These are phyloP conservation scores for Dillenia turbinata DNA, from an alignment of 164 flowering plant species.

Conservation along the genomic window DNA sequence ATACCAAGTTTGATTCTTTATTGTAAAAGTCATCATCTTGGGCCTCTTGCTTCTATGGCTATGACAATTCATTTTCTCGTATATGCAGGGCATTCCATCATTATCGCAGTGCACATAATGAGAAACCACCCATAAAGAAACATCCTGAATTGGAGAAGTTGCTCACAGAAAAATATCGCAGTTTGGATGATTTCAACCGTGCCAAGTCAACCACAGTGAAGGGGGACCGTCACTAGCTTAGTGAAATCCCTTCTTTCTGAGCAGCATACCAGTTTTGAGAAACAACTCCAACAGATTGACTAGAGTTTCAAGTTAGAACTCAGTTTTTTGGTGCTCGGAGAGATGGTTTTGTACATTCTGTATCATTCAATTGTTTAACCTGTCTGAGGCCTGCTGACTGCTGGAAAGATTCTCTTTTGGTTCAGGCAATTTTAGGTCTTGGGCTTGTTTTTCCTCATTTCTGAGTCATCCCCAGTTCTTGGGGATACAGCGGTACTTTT, in stretches of 20 bases:
- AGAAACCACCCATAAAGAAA: slow-evolving; percentile 47
- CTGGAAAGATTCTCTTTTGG: too few relatives aligned
- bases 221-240: slow-evolving; percentile 19
- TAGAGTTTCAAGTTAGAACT: too few relatives aligned
- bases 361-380: too few relatives aligned
- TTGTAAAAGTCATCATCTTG: not conserved
- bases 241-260: not conserved
- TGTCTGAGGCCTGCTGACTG: too few relatives aligned
- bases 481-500: too few relatives aligned
- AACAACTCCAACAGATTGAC: not conserved
- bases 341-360: too few relatives aligned
- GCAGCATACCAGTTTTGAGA: slow-evolving; percentile 1
- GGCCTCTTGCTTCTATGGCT: not conserved
- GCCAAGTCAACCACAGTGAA: slow-evolving; percentile 42
- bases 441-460: too few relatives aligned
- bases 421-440: too few relatives aligned
- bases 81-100: slow-evolving; percentile 90
- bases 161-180: slow-evolving; percentile 69
- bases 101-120: slow-evolving; percentile 41
- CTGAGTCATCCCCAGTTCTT: too few relatives aligned
- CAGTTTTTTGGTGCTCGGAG: too few relatives aligned
- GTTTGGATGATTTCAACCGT: slow-evolving; percentile 67
- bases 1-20: too few relatives aligned
- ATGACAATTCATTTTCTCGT: not conserved
- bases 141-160: slow-evolving; percentile 76